Evolutionary conservation across 108 stramenopile genomes (phyloP), one percentile per base, ranked within the genome.

Genomic region (Chaetoceros tenuissimus): DNA sequence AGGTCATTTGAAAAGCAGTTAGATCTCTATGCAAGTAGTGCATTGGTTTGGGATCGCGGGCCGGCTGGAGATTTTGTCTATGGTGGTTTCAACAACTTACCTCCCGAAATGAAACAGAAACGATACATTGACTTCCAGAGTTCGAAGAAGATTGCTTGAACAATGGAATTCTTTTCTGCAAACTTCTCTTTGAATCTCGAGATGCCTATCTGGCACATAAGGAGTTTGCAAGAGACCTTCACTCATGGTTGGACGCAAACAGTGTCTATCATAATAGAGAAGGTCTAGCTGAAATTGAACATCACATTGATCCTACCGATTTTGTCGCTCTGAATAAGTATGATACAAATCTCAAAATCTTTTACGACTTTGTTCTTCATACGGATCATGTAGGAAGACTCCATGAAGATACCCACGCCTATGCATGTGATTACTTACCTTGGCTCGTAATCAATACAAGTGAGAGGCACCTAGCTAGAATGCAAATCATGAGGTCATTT

Each of bases 261-360:
- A 60, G 65, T 51, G 25, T 55, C 40, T 29, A 62, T 57, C 55
- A 62, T 46, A 46, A 26, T 28, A 20, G 62, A 1, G 75, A 76
- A 29, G 86, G 86, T 2, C 59, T 87, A 23, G 76, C 75, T 8
- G 86, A 72, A 20, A 87, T 87, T 51, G 73, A 71, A 30, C 53
- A 59, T 3, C 86, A 87, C 48, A 82, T 87, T 52, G 86, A 87
- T 66, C 86, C 86, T 10, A 84, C 86, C 2, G 86, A 87, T 53
- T 87, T 87, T 66, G 55, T 84, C 28, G 86, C 86, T 0, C 84
- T 87, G 65, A 87, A 87, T 55, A 63, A 69, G 20, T 87, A 87
- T 50, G 62, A 82, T 29, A 51, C 67, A 23, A 87, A 87, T 59
- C 62, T 87, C 13, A 27, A 60, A 3, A 77, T 66, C 20, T 87